phyloP scores from a whole-genome alignment of 768 basidiomycete species.

The Hydnomerulius pinastri region DNA sequence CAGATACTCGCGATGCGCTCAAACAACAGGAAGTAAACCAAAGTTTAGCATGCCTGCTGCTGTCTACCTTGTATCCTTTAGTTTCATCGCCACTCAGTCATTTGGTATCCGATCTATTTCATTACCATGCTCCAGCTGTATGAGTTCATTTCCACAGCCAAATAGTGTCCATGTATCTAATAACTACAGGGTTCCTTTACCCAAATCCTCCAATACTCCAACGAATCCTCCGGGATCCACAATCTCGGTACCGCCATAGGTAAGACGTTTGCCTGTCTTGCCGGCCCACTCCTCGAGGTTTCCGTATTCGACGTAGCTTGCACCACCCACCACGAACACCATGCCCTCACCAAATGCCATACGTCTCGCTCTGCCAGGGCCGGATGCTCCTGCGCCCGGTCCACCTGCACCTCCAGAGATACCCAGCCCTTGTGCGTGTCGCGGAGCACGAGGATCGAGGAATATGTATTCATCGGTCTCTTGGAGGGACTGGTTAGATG shows the following conservation, averaged over 20 bases:
- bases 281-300: constrained; percentile 93
- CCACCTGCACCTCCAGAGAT: constrained; percentile 47
- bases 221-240: constrained; percentile 88
- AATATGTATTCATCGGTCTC: constrained; percentile 96
- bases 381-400: constrained; percentile 38
- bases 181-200: constrained; percentile 41
- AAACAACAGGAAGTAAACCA: constrained; percentile 53
- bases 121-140: constrained; percentile 13
- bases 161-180: constrained; percentile 16
- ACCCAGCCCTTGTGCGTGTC: constrained; percentile 51
- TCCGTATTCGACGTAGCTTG: constrained; percentile 96
- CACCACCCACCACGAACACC: constrained; percentile 95
- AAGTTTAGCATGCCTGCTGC: background rate
- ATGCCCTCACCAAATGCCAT: constrained; percentile 89
- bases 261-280: constrained; percentile 79
- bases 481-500: constrained; percentile 90
- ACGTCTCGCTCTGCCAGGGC: constrained; percentile 44
- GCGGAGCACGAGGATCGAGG: constrained; percentile 87
- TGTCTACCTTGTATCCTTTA: background rate
- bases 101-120: background rate
- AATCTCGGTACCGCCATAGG: constrained; percentile 97
- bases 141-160: constrained; percentile 61
- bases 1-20: constrained; percentile 73
- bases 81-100: background rate
- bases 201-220: constrained; percentile 63